These are phyloP conservation scores for Phytophthora pistaciae DNA, from an alignment of 352 stramenopile species.

Conservation along the genomic window DNA sequence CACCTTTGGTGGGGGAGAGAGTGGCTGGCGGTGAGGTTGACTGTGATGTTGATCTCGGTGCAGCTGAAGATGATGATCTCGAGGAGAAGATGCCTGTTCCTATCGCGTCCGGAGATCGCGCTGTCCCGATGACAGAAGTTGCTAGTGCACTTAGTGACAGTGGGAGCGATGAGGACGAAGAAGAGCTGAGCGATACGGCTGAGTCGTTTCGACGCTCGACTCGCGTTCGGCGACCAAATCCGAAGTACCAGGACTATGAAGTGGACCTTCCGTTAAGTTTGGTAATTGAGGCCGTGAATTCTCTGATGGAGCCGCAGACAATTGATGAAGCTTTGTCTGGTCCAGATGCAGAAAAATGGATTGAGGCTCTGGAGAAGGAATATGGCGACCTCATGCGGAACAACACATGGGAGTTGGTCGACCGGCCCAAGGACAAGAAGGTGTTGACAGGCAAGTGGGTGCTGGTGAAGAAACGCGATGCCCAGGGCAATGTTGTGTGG, in stretches of 20 bases:
- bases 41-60: neutral
- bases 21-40: neutral
- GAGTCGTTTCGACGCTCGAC: neutral
- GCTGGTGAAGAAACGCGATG: neutral
- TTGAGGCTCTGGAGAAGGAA: conserved; percentile 5
- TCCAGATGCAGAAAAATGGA: neutral
- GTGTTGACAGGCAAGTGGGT: conserved; percentile 5
- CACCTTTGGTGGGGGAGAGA: neutral
- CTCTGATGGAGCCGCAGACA: neutral
- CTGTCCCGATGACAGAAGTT: neutral
- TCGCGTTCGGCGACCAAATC: neutral
- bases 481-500: neutral
- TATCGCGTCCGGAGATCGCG: neutral
- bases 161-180: neutral
- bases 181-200: neutral
- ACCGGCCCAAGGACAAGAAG: neutral
- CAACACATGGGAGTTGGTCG: conserved; percentile 4
- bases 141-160: neutral
- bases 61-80: neutral
- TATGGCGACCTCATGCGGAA: conserved; percentile 7
- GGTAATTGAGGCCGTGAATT: too few relatives aligned
- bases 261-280: too few relatives aligned
- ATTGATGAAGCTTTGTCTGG: neutral
- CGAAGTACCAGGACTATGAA: too few relatives aligned
- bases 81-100: neutral